These are phyloP conservation scores for Phialocephala sp. DNA, from an alignment of 2,329 filamentous ascomycete genomes.

Conservation along the genomic window DNA sequence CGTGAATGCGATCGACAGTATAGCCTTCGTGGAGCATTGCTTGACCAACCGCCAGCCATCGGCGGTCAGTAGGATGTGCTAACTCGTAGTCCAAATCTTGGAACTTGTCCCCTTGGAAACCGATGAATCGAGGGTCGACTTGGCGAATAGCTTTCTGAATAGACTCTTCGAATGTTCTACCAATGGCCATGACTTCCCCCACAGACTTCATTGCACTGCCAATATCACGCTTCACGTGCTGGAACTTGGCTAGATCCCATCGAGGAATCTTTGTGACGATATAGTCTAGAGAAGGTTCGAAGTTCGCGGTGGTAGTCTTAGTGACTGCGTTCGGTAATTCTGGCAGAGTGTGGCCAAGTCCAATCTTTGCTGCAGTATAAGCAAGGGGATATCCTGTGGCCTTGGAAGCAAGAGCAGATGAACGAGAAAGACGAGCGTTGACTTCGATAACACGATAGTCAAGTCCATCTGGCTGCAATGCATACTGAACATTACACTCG, in stretches of 20 bases:
- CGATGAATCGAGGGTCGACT: slow-evolving; percentile 89
- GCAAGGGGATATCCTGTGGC: slow-evolving; percentile 96
- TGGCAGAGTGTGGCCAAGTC: slow-evolving; percentile 91
- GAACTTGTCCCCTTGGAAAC: slow-evolving; percentile 95
- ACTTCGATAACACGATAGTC: slow-evolving; percentile 99
- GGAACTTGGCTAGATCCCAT: slow-evolving; percentile 99
- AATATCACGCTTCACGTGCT: slow-evolving; percentile 97
- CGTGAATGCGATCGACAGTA: slow-evolving; percentile 87
- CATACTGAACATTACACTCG: slow-evolving; percentile 99
- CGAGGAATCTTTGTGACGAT: slow-evolving; percentile 98
- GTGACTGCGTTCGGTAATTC: slow-evolving; percentile 98
- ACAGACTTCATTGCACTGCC: slow-evolving; percentile 99
- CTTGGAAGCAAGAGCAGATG: slow-evolving; percentile 95
- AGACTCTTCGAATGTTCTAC: slow-evolving; percentile 96
- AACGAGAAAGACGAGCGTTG: slow-evolving; percentile 97
- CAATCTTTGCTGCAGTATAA: slow-evolving; percentile 98
- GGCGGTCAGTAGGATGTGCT: slow-evolving; percentile 90
- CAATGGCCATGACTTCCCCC: slow-evolving; percentile 99
- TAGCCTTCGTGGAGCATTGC: slow-evolving; percentile 98
- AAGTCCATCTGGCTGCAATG: slow-evolving; percentile 91
- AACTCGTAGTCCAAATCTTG: slow-evolving; percentile 90
- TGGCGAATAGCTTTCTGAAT: slow-evolving; percentile 99
- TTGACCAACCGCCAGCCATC: slow-evolving; percentile 97
- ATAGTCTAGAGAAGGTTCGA: slow-evolving; percentile 96
- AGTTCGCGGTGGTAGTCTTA: slow-evolving; percentile 98